These are phyloP conservation scores for Leccinum truebloodii DNA, from an alignment of 768 basidiomycete species.

Conservation along the genomic window DNA sequence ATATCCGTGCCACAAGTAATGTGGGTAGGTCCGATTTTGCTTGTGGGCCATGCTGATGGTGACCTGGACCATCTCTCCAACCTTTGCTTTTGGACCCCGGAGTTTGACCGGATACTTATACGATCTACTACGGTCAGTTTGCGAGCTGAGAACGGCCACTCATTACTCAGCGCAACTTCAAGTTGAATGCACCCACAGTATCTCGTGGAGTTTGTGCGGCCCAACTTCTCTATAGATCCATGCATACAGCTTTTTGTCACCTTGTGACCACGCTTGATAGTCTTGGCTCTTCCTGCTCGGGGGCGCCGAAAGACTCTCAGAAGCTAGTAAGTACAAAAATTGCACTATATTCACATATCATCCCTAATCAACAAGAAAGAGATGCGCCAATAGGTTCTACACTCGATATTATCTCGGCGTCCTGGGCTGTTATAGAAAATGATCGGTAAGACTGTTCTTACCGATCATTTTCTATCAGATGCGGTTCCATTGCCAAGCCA, in stretches of 20 bases:
- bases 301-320: not conserved
- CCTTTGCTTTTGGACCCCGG: not conserved
- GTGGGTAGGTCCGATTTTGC: not conserved
- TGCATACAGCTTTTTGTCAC: not conserved
- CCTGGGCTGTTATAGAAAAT: not conserved
- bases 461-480: not conserved
- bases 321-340: slow-evolving; percentile 2
- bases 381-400: not conserved
- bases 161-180: not conserved
- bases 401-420: not conserved
- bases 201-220: slow-evolving; percentile 31
- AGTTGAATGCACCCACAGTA: not conserved
- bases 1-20: not conserved
- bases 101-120: not conserved
- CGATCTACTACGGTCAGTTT: not conserved
- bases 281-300: not conserved
- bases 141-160: not conserved
- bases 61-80: not conserved
- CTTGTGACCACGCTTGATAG: not conserved
- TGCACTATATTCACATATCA: not conserved
- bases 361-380: not conserved
- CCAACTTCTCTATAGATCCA: not conserved
- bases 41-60: not conserved
- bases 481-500: not conserved
- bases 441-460: too few species aligned